Conservation (phyloP, 306 rosid species). For the Quillaja saponaria region DNA sequence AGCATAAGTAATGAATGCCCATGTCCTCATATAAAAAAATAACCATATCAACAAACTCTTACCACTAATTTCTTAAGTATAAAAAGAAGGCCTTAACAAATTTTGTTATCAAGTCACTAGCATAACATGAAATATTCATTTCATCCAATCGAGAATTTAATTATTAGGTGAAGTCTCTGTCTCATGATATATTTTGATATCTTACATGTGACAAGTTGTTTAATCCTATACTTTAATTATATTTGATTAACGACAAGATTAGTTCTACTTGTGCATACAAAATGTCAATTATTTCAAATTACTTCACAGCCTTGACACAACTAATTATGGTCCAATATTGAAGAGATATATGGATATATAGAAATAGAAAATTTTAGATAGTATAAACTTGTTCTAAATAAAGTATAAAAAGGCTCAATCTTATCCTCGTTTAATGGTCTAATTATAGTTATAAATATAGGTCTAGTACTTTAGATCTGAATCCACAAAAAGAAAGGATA, state of each 20-base stretch:
- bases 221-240: conserved; percentile 22
- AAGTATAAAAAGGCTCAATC: conserved; percentile 29
- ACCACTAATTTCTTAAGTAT: too few relatives aligned
- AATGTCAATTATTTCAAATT: conserved; percentile 38
- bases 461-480: not conserved
- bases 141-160: too few relatives aligned
- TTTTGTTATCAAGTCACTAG: not conserved
- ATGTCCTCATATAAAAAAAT: too few relatives aligned
- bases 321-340: conserved; percentile 21
- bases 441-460: too few relatives aligned
- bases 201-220: conserved; percentile 16
- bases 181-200: too few relatives aligned
- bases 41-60: too few relatives aligned
- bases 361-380: conserved; percentile 22
- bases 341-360: conserved; percentile 10
- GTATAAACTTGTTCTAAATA: conserved; percentile 11
- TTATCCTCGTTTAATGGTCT: conserved; percentile 21
- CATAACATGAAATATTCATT: too few relatives aligned
- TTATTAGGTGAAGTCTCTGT: too few relatives aligned
- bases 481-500: conserved; percentile 27
- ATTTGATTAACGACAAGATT: conserved; percentile 20
- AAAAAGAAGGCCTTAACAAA: too few relatives aligned
- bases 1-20: too few relatives aligned
- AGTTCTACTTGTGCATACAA: conserved; percentile 29
- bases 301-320: conserved; percentile 23